Conservation (phyloP, 495 filamentous ascomycete species). For the Podospora bellae-mahoneyi region DNA sequence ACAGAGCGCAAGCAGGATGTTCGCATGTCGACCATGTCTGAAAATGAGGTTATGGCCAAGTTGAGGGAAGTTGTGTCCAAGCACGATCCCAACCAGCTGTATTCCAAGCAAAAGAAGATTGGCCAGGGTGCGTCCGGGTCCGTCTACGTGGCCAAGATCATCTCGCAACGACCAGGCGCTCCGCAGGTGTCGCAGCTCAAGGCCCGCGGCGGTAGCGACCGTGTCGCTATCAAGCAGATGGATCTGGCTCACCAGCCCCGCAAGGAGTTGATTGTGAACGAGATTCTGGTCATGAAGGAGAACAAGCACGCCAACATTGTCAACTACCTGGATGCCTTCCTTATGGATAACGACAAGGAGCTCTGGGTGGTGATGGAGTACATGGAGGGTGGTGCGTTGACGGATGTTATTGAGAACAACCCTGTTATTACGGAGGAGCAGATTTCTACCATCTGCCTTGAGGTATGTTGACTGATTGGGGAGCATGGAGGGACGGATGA, state of each 20-base stretch:
- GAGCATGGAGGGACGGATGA: not conserved
- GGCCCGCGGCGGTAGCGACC: constrained; percentile 57
- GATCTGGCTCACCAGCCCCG: constrained; percentile 94
- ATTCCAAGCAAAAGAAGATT: constrained; percentile 99
- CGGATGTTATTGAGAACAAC: constrained; percentile 98
- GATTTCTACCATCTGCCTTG: constrained; percentile 93
- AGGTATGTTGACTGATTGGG: constrained; percentile 55
- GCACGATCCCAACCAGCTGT: constrained; percentile 84
- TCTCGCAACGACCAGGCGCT: constrained; percentile 60
- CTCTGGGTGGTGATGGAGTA: constrained; percentile 99
- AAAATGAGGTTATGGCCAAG: constrained; percentile 94
- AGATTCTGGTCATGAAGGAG: constrained; percentile 99
- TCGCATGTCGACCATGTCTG: constrained; percentile 96
- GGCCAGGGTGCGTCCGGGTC: constrained; percentile 96
- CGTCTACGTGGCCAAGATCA: constrained; percentile 94
- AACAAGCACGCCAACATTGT: constrained; percentile 97
- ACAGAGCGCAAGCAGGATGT: constrained; percentile 75
- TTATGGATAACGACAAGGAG: constrained; percentile 87
- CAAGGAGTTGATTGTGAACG: constrained; percentile 98
- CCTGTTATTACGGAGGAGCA: constrained; percentile 86
- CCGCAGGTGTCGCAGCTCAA: constrained; percentile 59
- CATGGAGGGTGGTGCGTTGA: constrained; percentile 97
- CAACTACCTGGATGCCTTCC: constrained; percentile 95
- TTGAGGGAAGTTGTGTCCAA: constrained; percentile 89
- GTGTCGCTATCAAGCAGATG: constrained; percentile 99